Evolutionary conservation across 2,329 filamentous ascomycete species (phyloP).

Genomic region (Verticillium nonalfalfae): DNA sequence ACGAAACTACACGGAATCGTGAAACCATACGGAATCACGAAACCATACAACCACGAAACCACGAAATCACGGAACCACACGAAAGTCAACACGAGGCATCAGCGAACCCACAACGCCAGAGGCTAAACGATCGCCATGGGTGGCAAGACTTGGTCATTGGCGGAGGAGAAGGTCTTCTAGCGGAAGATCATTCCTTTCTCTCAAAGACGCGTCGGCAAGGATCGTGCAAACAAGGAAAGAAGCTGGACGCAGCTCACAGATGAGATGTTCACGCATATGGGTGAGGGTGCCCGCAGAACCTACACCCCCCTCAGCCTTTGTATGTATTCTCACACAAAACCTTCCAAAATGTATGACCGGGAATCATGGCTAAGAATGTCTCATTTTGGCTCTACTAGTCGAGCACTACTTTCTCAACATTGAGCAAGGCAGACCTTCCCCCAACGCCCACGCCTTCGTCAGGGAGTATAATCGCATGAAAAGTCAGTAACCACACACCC

Average conservation of each 20-base stretch:
- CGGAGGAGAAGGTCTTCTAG: slow-evolving; percentile 47
- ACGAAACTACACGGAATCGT: no score
- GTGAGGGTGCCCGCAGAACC: slow-evolving; percentile 21
- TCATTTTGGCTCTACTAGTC: slow-evolving; percentile 18
- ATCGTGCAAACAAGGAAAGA: slow-evolving; percentile 9
- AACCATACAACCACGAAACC: no score
- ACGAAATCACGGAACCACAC: no score
- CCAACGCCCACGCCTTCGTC: slow-evolving; percentile 26
- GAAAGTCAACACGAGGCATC: neutral
- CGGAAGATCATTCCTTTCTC: slow-evolving; percentile 28
- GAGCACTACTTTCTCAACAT: slow-evolving; percentile 40
- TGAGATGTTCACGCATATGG: neutral
- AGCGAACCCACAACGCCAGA: neutral
- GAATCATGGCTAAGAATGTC: neutral
- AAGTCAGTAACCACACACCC: neutral
- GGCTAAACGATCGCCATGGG: slow-evolving; percentile 29
- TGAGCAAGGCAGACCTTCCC: slow-evolving; percentile 27
- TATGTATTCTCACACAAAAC: slow-evolving; percentile 18
- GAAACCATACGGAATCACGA: no score
- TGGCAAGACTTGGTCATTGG: slow-evolving; percentile 40
- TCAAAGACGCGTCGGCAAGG: slow-evolving; percentile 20
- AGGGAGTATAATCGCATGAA: slow-evolving; percentile 20
- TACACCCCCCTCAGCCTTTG: slow-evolving; percentile 34
- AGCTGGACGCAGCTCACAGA: slow-evolving; percentile 8
- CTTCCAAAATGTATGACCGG: no score